Percentiles rank a stretch among this genome's conserved stretches.
These are phyloP conservation scores for Amanita pallidorosea DNA, from an alignment of 768 basidiomycete species.

Conservation along the genomic window DNA sequence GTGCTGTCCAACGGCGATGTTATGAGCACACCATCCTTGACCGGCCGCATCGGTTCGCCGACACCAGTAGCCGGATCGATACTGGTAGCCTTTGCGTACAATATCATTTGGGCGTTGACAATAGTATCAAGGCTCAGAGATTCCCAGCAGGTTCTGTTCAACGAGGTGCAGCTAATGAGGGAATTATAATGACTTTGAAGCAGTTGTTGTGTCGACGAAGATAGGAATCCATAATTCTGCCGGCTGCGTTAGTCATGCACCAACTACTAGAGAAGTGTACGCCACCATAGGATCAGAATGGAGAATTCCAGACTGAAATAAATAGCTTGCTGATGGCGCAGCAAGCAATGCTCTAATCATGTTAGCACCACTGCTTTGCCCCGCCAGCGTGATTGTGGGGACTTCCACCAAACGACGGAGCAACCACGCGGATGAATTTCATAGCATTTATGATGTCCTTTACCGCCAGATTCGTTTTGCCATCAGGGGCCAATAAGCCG, in stretches of 20 bases:
- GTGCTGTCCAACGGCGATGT: constrained; percentile 55
- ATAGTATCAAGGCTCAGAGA: constrained; percentile 38
- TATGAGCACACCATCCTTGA: constrained; percentile 58
- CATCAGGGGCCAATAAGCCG: constrained; percentile 65
- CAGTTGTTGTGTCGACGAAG: constrained; percentile 36
- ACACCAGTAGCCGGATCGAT: constrained; percentile 44
- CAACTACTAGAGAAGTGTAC: background rate
- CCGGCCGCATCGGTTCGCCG: constrained; percentile 54
- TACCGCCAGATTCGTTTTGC: constrained; percentile 61
- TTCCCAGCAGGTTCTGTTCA: constrained; percentile 38
- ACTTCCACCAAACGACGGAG: constrained; percentile 60
- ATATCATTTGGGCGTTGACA: constrained; percentile 38
- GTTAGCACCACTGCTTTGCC: constrained; percentile 73
- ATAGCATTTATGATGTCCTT: constrained; percentile 59
- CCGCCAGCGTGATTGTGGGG: constrained; percentile 60
- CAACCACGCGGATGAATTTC: constrained; percentile 44
- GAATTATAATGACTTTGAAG: constrained; percentile 44
- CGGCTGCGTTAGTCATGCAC: background rate
- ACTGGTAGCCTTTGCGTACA: constrained; percentile 28
- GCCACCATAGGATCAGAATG: constrained; percentile 84
- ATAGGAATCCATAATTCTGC: constrained; percentile 66
- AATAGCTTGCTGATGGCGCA: constrained; percentile 51
- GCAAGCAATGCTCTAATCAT: constrained; percentile 73
- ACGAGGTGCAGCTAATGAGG: constrained; percentile 33
- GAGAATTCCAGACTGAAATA: constrained; percentile 72